phyloP scores from a whole-genome alignment of 495 filamentous ascomycete genomes.

The Saxophila tyrrhenica region DNA sequence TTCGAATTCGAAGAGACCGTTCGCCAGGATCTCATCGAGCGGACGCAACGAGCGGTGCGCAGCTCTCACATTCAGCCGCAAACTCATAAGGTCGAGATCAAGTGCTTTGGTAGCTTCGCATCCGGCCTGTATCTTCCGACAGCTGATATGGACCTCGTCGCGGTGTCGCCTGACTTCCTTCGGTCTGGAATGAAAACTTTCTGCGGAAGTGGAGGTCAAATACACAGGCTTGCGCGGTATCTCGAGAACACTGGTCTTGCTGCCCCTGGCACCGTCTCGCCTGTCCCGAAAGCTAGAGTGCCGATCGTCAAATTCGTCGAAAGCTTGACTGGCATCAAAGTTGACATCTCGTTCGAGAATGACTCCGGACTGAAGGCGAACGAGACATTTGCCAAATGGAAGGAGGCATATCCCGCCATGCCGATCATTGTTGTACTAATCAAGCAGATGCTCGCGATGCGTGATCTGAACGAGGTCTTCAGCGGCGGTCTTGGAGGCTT shows the following conservation, averaged over 20 bases:
- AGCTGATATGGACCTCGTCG: constrained; percentile 84
- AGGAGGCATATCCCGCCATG: constrained; percentile 65
- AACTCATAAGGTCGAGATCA: constrained; percentile 34
- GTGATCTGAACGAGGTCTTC: constrained; percentile 79
- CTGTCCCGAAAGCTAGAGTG: constrained; percentile 67
- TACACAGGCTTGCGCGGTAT: constrained; percentile 37
- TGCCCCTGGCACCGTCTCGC: constrained; percentile 41
- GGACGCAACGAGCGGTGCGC: constrained; percentile 45
- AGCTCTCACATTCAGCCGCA: constrained; percentile 34
- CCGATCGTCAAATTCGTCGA: constrained; percentile 90
- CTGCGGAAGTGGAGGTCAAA: constrained; percentile 35
- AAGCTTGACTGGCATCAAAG: constrained; percentile 53
- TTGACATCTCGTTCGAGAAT: constrained; percentile 95
- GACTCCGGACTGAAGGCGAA: constrained; percentile 65
- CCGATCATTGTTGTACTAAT: constrained; percentile 69
- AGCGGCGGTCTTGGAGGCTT: constrained; percentile 91
- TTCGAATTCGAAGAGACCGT: constrained; percentile 63
- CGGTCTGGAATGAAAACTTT: constrained; percentile 33
- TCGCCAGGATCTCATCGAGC: constrained; percentile 57
- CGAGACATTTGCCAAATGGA: constrained; percentile 69
- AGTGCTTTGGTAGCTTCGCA: constrained; percentile 81
- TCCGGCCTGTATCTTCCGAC: constrained; percentile 84
- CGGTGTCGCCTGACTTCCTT: constrained; percentile 56
- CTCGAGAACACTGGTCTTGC: constrained; percentile 42
- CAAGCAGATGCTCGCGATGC: constrained; percentile 85